Evolutionary conservation across 169 alveolate genomes (phyloP), one percentile per base, ranked within the genome.

Genomic region (Cryptosporidium bovis): DNA sequence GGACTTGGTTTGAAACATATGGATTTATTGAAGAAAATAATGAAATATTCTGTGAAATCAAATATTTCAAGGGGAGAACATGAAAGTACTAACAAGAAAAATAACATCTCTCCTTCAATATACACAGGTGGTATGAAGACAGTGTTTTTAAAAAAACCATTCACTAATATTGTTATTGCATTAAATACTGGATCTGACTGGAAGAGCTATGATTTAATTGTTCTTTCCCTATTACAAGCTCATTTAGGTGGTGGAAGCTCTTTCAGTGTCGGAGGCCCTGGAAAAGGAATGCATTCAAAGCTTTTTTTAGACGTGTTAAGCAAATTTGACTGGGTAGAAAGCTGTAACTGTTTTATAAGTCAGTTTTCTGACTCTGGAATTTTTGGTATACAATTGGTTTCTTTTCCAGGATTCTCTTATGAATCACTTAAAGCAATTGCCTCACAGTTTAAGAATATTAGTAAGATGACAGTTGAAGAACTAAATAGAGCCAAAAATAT

Each of bases 251-350:
- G 98, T 12, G 98, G 98, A 27, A 96, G 97, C 8, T 92, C 97
- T 31, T 95, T 95, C 90, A 92, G 96, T 51, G 94, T 96, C 2
- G 98, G 98, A 1, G 98, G 98, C 3, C 98, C 98, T 44, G 98
- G 98, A 51, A 95, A 95, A 90, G 98, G 98, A 53, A 94, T 95
- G 96, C 93, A 95, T 90, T 90, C 97, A 36, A 84, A 97, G 27
- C 84, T 95, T 27, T 95, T 93, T 77, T 62, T 93, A 87, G 91
- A 95, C 82, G 93, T 95, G 24, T 87, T 95, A 67, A 95, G 95
- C 90, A 89, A 91, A 82, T 82, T 93, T 83, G 94, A 93, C 31
- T 93, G 94, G 90, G 96, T 95, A 44, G 97, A 95, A 91, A 91
- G 95, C 29, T 95, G 97, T 90, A 94, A 92, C 94, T 96, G 97